Percentiles rank a stretch among this genome's conserved stretches.
These are phyloP conservation scores for Rhododendron henanense DNA, from an alignment of 148 eudicot species.

Conservation along the genomic window DNA sequence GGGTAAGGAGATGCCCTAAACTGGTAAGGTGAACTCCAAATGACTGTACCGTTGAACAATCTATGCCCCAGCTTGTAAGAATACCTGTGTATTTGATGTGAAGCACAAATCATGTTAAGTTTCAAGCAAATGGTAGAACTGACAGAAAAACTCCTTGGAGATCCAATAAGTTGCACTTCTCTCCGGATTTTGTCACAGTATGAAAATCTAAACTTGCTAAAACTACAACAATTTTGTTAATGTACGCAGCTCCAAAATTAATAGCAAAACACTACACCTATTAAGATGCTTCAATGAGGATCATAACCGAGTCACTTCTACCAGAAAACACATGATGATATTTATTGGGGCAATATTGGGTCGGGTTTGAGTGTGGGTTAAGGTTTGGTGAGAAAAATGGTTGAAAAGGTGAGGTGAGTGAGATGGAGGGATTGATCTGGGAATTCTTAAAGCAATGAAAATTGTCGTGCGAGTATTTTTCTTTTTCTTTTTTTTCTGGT, in stretches of 20 bases:
- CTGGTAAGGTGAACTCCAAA: constrained; percentile 56
- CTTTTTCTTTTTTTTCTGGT: neutral
- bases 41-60: constrained; percentile 41
- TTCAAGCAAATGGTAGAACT: neutral
- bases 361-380: neutral
- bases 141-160: neutral
- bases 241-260: neutral
- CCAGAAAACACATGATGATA: neutral
- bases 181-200: neutral
- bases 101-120: neutral
- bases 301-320: neutral
- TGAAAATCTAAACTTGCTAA: neutral
- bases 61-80: constrained; percentile 67
- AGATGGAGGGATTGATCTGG: neutral
- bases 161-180: neutral
- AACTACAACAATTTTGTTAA: neutral
- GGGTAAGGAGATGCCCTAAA: constrained; percentile 82
- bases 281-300: neutral
- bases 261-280: neutral
- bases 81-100: constrained; percentile 41
- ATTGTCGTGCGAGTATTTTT: neutral
- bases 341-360: neutral
- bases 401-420: neutral
- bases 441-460: neutral
- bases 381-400: neutral